Evolutionary conservation across 139 green algal species (phyloP).

Genomic region (Micromonas pusilla): DNA sequence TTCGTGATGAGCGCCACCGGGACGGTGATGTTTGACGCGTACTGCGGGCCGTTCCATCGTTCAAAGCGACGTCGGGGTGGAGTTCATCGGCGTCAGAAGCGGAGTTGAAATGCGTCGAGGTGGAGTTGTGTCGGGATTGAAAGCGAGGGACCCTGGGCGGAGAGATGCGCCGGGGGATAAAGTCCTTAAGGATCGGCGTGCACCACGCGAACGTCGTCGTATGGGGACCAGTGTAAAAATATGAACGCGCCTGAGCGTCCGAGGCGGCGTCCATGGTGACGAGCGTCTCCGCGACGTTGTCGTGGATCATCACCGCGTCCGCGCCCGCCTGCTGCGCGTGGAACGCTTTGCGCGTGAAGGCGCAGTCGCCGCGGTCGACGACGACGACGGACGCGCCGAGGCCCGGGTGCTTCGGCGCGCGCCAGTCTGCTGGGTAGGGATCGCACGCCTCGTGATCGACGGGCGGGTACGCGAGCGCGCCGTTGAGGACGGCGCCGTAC

Average conservation of each 20-base stretch:
- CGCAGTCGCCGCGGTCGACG: slow-evolving; percentile 57
- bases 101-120: too few species aligned
- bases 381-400: slow-evolving; percentile 41
- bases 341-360: slow-evolving; percentile 82
- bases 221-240: too few species aligned
- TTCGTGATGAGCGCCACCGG: slow-evolving; percentile 69
- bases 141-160: too few species aligned
- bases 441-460: slow-evolving; percentile 40
- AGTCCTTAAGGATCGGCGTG: too few species aligned
- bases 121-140: too few species aligned
- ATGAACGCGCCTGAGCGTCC: slow-evolving; percentile 27
- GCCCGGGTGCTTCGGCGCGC: not conserved
- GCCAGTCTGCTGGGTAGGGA: not conserved
- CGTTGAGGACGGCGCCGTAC: slow-evolving; percentile 55
- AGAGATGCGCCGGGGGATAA: too few species aligned
- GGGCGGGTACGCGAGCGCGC: slow-evolving; percentile 41
- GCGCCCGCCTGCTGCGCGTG: slow-evolving; percentile 77
- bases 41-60: too few species aligned
- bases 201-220: too few species aligned
- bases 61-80: too few species aligned
- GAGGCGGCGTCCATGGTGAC: slow-evolving; percentile 68
- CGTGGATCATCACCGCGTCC: slow-evolving; percentile 60
- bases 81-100: too few species aligned
- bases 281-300: slow-evolving; percentile 60
- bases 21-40: slow-evolving; percentile 62